Evolutionary conservation across 441 rosid species (phyloP).

Genomic region (Erodium trifolium): DNA sequence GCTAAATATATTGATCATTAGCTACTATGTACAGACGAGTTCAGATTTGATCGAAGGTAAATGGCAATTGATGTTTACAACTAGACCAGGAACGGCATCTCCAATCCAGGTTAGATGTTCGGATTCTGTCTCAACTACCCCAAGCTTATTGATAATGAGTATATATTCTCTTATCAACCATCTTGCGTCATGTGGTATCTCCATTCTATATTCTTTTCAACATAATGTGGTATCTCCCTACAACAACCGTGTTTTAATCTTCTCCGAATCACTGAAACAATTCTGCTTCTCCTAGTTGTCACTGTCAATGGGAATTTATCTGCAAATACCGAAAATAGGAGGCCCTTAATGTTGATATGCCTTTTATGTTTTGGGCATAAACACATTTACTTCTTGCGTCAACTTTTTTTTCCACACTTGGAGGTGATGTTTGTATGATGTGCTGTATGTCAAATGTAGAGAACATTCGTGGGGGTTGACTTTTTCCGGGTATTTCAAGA

Average conservation of each 20-base stretch:
- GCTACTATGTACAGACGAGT: constrained; percentile 41
- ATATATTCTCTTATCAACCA: no score
- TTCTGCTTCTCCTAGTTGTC: neutral
- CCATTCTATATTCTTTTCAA: no score
- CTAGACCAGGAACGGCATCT: constrained; percentile 93
- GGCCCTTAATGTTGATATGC: neutral
- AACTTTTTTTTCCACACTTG: neutral
- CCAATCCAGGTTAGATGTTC: constrained; percentile 61
- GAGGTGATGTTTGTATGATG: constrained; percentile 5
- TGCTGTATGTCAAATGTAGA: constrained; percentile 35
- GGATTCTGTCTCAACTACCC: no score
- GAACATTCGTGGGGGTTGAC: constrained; percentile 89
- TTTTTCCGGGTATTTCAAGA: constrained; percentile 83
- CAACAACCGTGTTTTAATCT: no score
- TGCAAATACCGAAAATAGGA: neutral
- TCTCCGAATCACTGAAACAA: neutral
- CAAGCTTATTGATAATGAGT: no score
- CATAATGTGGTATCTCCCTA: no score
- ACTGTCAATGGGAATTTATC: neutral
- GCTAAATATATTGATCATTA: neutral
- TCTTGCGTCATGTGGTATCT: no score
- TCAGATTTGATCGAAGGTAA: constrained; percentile 71
- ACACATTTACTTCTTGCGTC: neutral
- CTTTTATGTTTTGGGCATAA: neutral
- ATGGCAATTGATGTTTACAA: constrained; percentile 89